Conservation (phyloP, 176 grass and related monocot genomes). For the Dactylis glomerata region DNA sequence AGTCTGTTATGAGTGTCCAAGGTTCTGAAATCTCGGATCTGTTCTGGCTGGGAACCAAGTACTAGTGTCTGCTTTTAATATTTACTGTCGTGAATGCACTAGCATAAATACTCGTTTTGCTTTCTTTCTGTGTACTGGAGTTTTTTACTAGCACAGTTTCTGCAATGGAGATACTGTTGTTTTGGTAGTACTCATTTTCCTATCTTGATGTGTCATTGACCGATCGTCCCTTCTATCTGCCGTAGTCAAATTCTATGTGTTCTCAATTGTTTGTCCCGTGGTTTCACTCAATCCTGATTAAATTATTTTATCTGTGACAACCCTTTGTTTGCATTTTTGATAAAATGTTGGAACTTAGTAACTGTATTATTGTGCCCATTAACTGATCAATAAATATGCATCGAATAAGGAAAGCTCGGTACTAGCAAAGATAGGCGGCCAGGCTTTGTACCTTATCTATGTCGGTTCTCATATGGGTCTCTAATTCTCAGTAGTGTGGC, state of each 20-base stretch:
- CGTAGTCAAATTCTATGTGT: not conserved
- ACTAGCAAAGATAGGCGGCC: no score
- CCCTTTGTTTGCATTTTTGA: not conserved
- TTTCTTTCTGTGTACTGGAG: not conserved
- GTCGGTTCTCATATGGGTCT: no score
- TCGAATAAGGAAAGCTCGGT: no score
- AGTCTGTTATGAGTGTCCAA: not conserved
- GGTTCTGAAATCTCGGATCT: not conserved
- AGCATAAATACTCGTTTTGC: not conserved
- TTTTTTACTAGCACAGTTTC: not conserved
- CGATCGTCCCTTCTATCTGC: not conserved
- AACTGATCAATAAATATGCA: no score
- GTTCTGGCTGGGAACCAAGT: not conserved
- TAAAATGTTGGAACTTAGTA: no score
- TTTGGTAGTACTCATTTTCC: not conserved
- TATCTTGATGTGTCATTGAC: not conserved
- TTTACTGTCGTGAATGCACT: not conserved
- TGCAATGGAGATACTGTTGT: conserved; percentile 7
- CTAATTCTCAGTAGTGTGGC: no score
- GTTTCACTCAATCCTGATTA: not conserved
- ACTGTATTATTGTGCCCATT: no score
- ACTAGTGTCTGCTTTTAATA: not conserved
- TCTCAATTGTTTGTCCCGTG: not conserved
- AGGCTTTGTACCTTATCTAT: no score
- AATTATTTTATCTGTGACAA: not conserved